phyloP scores from a whole-genome alignment of 2,329 filamentous ascomycete genomes.

The Aspergillus awamori region DNA sequence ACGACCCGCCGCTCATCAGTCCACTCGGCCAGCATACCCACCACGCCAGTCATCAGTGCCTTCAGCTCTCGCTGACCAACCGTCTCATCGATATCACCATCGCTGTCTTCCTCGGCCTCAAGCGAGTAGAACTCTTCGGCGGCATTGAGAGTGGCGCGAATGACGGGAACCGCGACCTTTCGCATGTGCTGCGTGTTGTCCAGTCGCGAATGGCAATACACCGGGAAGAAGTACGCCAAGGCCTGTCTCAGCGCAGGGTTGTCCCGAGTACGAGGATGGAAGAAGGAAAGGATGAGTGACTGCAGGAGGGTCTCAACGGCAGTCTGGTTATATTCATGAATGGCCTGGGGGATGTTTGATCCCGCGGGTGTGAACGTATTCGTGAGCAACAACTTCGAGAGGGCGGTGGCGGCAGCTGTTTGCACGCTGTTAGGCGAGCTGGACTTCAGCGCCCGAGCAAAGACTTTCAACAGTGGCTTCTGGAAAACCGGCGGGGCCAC shows the following conservation, averaged over 20 bases:
- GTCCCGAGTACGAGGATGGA: conserved; percentile 76
- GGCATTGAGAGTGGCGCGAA: conserved; percentile 67
- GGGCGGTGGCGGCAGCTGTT: conserved; percentile 75
- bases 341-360: conserved; percentile 57
- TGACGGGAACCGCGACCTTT: conserved; percentile 69
- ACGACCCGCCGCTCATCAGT: conserved; percentile 83
- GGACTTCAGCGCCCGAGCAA: conserved; percentile 76
- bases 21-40: conserved; percentile 84
- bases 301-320: conserved; percentile 75
- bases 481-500: conserved; percentile 52
- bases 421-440: conserved; percentile 73
- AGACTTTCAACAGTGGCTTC: conserved; percentile 78
- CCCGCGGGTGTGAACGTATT: conserved; percentile 62
- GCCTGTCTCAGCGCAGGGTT: conserved; percentile 86
- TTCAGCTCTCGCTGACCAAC: conserved; percentile 67
- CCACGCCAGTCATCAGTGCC: conserved; percentile 70
- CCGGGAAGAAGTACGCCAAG: conserved; percentile 89
- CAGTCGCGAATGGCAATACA: conserved; percentile 83
- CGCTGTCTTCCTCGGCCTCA: conserved; percentile 73
- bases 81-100: conserved; percentile 72
- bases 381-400: conserved; percentile 83
- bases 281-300: conserved; percentile 82
- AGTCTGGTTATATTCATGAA: conserved; percentile 54
- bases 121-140: conserved; percentile 68
- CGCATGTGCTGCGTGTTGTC: conserved; percentile 85